Evolutionary conservation across 768 basidiomycete species (phyloP), one percentile per base, ranked within the genome.

Genomic region (Dendrothele bispora): DNA sequence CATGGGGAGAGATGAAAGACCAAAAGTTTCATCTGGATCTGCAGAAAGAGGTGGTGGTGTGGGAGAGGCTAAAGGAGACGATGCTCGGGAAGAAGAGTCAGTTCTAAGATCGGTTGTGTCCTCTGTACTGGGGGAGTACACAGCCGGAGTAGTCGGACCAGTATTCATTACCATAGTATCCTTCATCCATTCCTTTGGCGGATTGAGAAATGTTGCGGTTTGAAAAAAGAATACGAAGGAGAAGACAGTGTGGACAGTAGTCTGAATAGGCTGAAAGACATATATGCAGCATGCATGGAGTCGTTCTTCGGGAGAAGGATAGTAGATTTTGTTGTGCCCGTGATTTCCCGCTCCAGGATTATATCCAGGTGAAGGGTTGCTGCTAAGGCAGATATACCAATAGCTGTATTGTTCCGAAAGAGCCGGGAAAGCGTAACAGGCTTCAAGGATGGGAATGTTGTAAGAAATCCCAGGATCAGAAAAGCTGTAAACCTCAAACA

Each of bases 341-440:
- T 55, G 39, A 46, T 47, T 37, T n/a, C 56, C 46, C 18, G n/a
- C n/a, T n/a, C n/a, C n/a, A n/a, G 40, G 73, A 2, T 69, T 59
- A 39, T 68, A 70, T 11, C 71, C 73, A 5, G 77, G 73, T 15
- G 72, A 61, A 3, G 78, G 75, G 49, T 79, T 79, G 52, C 71
- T 74, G 59, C 75, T 77, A 66, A 78, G 71, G 41, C 75, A 75
- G 34, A 78, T 77, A 47, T 79, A 77, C 73, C 75, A 79, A 52
- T 78, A 80, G 56, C 67, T 65, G 52, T 72, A 77, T 5, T 69
- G 73, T 4, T 65, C 60, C 26, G 70, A 66, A 11, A 80, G 66
- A 4, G 64, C 61, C 2, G 78, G 78, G 27, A 80, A 72, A 20
- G 55, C 61, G 43, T 75, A 75, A 49, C 55, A 67, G 22, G 67